Evolutionary conservation across 208 protist genomes (phyloP).

Genomic region (Acanthamoeba castellanii): DNA sequence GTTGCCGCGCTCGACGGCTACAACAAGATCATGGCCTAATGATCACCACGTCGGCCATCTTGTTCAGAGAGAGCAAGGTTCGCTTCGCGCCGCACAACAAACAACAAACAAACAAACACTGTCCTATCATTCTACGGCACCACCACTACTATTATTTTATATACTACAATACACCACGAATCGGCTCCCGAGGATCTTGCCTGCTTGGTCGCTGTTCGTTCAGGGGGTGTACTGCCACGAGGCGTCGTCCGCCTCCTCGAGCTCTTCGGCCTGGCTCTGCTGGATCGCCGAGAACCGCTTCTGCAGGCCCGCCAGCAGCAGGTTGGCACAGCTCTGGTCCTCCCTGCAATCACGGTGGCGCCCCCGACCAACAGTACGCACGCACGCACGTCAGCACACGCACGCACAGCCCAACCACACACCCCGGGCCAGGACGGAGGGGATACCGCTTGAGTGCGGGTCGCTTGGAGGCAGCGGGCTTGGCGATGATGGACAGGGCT

Average conservation of each 20-base stretch:
- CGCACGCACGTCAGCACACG: background rate
- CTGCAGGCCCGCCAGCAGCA: background rate
- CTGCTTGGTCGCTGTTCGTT: background rate
- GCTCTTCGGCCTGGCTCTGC: conserved; percentile 20
- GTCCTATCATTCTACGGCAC: too few relatives aligned
- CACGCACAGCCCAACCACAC: too few relatives aligned
- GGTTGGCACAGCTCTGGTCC: conserved; percentile 1
- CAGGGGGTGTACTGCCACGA: background rate
- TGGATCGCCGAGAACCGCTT: conserved; percentile 20
- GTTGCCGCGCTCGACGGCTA: conserved; percentile 78
- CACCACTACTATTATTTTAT: too few relatives aligned
- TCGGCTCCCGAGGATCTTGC: too few relatives aligned
- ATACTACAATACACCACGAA: background rate
- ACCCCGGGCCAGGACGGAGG: too few relatives aligned
- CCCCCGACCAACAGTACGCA: background rate
- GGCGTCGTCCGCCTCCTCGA: background rate
- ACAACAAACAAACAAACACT: too few relatives aligned
- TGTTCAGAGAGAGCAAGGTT: background rate
- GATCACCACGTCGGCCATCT: background rate
- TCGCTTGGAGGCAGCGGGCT: background rate
- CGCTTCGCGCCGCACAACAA: too few relatives aligned
- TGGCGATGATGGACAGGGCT: background rate
- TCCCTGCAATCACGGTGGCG: background rate
- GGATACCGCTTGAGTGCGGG: background rate
- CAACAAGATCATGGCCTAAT: conserved; percentile 58